Evolutionary conservation across 1,284 basidiomycete species (phyloP).

Genomic region (Microbotryum violaceum): DNA sequence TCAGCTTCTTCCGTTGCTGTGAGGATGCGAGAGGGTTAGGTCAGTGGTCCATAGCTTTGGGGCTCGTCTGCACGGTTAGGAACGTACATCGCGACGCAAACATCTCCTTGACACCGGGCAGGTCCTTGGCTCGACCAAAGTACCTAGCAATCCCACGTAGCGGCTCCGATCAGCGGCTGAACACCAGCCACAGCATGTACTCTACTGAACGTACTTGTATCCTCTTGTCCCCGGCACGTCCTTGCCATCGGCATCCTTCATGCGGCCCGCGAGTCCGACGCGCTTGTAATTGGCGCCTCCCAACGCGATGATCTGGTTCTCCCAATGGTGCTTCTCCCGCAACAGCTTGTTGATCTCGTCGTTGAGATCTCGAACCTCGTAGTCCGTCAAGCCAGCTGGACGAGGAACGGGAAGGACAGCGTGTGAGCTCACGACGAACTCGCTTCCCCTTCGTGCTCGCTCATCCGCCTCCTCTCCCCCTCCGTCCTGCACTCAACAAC

Average conservation of each 20-base stretch:
- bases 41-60: not conserved
- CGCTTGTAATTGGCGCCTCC: slow-evolving; percentile 95
- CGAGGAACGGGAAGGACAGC: no score
- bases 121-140: slow-evolving; percentile 92
- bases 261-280: slow-evolving; percentile 57
- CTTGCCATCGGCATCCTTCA: slow-evolving; percentile 87
- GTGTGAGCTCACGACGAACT: not conserved
- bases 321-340: slow-evolving; percentile 94
- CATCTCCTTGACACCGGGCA: slow-evolving; percentile 90
- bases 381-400: slow-evolving; percentile 82
- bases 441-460: not conserved
- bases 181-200: not conserved
- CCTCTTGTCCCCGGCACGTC: slow-evolving; percentile 96
- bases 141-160: slow-evolving; percentile 53
- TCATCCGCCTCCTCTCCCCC: not conserved
- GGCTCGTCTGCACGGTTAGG: not conserved
- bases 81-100: slow-evolving; percentile 69
- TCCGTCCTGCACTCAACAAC: slow-evolving; percentile 33
- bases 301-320: slow-evolving; percentile 88
- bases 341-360: slow-evolving; percentile 96
- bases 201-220: slow-evolving; percentile 69
- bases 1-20: slow-evolving; percentile 67
- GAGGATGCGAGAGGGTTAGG: not conserved
- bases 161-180: not conserved
- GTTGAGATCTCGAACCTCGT: slow-evolving; percentile 91